These are phyloP conservation scores for Gossypium thurberi DNA, from an alignment of 345 rosid species.

Conservation along the genomic window DNA sequence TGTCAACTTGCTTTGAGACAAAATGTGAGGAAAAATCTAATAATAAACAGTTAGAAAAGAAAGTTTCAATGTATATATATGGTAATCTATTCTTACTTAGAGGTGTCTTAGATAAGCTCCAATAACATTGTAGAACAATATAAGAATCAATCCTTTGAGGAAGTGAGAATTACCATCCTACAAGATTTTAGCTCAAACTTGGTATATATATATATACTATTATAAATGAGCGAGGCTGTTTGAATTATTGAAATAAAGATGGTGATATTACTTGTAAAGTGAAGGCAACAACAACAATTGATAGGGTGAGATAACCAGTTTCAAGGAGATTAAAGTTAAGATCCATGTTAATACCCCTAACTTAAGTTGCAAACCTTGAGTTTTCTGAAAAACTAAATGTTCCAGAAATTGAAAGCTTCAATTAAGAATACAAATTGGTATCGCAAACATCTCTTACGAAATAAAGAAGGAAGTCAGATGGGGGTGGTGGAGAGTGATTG, in stretches of 20 bases:
- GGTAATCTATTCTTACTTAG: slow-evolving; percentile 26
- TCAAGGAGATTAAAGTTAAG: slow-evolving; percentile 74
- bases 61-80: background rate
- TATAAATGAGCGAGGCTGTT: too few species aligned
- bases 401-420: too few species aligned
- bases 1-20: slow-evolving; percentile 21
- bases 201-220: background rate
- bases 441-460: too few species aligned
- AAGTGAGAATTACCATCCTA: slow-evolving; percentile 92
- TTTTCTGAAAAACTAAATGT: too few species aligned
- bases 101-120: slow-evolving; percentile 49
- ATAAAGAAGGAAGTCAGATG: too few species aligned
- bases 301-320: slow-evolving; percentile 67
- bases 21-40: background rate
- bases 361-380: slow-evolving; percentile 43
- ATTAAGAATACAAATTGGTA: too few species aligned
- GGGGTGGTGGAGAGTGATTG: too few species aligned
- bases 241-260: background rate
- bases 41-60: background rate
- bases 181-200: background rate
- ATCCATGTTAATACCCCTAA: slow-evolving; percentile 66
- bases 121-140: slow-evolving; percentile 60
- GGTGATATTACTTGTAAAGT: slow-evolving; percentile 52
- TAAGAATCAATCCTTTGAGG: slow-evolving; percentile 68
- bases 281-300: slow-evolving; percentile 63